Evolutionary conservation across 2,329 filamentous ascomycete species (phyloP).

Genomic region (Waltergamsia citrina): DNA sequence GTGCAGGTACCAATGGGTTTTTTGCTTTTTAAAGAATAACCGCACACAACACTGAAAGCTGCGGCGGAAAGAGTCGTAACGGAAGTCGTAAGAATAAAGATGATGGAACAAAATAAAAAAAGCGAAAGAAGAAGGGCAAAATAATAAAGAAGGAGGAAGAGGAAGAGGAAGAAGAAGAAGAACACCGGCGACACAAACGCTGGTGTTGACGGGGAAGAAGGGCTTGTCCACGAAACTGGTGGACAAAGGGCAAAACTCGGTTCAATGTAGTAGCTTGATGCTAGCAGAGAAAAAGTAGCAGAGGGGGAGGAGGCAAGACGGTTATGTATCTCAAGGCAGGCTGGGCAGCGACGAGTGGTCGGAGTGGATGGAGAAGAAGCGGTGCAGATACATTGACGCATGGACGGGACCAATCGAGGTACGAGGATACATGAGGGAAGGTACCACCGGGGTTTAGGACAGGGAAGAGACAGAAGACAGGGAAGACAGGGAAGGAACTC

Average conservation of each 20-base stretch:
- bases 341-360: constrained; percentile 1
- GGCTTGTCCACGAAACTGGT: constrained; percentile 1
- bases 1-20: not conserved
- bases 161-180: constrained; percentile 1
- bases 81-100: not conserved
- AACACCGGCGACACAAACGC: not conserved
- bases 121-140: not conserved
- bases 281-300: not conserved
- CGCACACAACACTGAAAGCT: not conserved
- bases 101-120: not conserved
- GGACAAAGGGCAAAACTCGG: not conserved
- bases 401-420: not conserved
- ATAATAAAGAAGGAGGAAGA: not conserved
- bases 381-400: constrained; percentile 1
- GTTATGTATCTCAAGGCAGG: constrained; percentile 3
- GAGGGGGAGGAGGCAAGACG: not conserved
- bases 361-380: too few species aligned
- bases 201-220: not conserved
- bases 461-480: too few species aligned
- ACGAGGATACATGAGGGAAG: too few species aligned
- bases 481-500: too few species aligned
- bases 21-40: not conserved
- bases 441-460: too few species aligned
- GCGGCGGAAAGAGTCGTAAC: not conserved
- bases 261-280: not conserved